Evolutionary conservation across 495 filamentous ascomycete genomes (phyloP).

Genomic region (Cercophora samala): DNA sequence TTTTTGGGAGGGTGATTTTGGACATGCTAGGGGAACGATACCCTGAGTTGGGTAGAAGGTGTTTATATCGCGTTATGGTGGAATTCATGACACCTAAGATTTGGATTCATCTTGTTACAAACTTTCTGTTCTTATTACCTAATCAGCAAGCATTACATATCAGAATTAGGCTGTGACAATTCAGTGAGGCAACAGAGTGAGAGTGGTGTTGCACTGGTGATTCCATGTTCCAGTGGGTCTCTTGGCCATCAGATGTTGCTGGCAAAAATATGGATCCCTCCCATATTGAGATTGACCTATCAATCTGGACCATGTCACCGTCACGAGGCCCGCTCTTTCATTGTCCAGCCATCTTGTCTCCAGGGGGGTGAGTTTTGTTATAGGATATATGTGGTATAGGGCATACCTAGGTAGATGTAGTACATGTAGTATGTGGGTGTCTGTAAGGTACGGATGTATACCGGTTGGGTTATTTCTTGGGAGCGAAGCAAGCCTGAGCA

Average conservation of each 20-base stretch:
- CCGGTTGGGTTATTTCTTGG: not conserved
- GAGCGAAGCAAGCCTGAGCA: not conserved
- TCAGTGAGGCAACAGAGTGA: not conserved
- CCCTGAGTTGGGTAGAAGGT: not conserved
- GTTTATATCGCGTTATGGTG: not conserved
- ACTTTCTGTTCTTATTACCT: not conserved
- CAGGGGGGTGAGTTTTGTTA: not conserved
- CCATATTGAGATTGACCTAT: slow-evolving; percentile 20
- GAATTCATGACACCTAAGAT: not conserved
- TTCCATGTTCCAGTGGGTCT: slow-evolving; percentile 1
- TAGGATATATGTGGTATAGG: not conserved
- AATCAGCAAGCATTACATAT: not conserved
- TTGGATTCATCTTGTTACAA: not conserved
- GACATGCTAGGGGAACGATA: not conserved
- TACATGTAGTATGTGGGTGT: not conserved
- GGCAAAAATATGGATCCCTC: not conserved
- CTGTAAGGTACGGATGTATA: not conserved
- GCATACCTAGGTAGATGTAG: too few species aligned
- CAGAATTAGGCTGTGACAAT: not conserved
- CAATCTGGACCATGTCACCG: not conserved
- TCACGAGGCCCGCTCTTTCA: not conserved
- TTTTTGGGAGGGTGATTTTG: slow-evolving; percentile 52
- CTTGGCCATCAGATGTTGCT: slow-evolving; percentile 5
- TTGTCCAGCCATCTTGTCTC: not conserved
- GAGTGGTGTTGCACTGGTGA: not conserved